Evolutionary conservation across 768 basidiomycete species (phyloP), one percentile per base, ranked within the genome.

Genomic region (Mycena galericulata): DNA sequence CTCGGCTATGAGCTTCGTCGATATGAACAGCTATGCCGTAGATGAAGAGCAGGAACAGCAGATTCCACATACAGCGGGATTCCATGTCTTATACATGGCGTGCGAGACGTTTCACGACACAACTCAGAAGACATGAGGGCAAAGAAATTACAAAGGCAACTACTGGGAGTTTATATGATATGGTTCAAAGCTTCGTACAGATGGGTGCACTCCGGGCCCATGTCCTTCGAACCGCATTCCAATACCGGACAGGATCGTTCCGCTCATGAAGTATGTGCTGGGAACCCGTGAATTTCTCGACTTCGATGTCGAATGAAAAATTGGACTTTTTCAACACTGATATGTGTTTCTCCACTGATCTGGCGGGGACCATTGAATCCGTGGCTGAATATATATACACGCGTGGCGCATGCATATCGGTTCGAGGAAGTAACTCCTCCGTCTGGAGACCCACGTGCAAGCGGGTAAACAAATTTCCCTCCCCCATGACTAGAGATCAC

Each of bases 301-400:
- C 40, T 18, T 40, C 55, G 40, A 57, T 29, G 40, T 57, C 55
- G 24, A 43, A 41, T 18, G 15, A 43, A 17, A 22, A 40, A 14
- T 10, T 43, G 38, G 55, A 30, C 26, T 41, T 57, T 22, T n/a
- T 41, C 55, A 57, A 43, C 18, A 26, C 18, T 14, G n/a, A 30
- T 17, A 57, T 24, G 27, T 57, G 55, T 40, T 57, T 43, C 55
- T 57, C 55, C 36, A 57, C 55, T 27, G 38, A 40, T 20, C 14
- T 10, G 17, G 55, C 55, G 55, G 36, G 55, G 38, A 57, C 55
- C 55, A 57, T 57, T 17, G 27, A 18, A n/a, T 57, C 55, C 40
- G 40, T 22, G 22, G 55, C 55, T n/a, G 55, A 57, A 26, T 57
- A 57, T 17, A 57, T 57, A 22, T 57, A 57, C 36, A 57, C 38